phyloP scores from a whole-genome alignment of 768 basidiomycete species.

The Lactifluus volemus region DNA sequence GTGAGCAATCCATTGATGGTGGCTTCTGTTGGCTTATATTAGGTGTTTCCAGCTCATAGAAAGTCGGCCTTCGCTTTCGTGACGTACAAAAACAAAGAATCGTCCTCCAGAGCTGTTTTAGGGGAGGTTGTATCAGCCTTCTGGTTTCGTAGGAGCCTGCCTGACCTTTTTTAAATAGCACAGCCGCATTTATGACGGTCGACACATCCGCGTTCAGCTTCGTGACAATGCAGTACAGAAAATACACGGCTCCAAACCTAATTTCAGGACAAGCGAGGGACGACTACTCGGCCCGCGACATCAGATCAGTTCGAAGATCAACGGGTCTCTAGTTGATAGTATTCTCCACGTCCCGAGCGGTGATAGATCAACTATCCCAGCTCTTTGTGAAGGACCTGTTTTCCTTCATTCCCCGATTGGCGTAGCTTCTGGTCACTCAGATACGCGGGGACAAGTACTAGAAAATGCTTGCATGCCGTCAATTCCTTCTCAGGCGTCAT shows the following conservation, averaged over 20 bases:
- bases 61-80: constrained; percentile 74
- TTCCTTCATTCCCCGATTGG: neutral
- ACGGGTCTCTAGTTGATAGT: neutral
- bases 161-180: constrained; percentile 39
- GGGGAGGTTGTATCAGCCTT: constrained; percentile 42
- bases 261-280: constrained; percentile 1
- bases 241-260: constrained; percentile 26
- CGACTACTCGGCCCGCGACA: constrained; percentile 12
- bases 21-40: neutral
- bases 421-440: neutral
- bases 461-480: neutral
- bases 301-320: neutral
- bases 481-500: constrained; percentile 2
- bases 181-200: constrained; percentile 58
- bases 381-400: neutral
- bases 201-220: constrained; percentile 66
- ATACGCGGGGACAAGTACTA: neutral
- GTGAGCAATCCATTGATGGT: constrained; percentile 33
- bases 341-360: neutral
- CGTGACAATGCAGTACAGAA: constrained; percentile 54
- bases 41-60: constrained; percentile 40
- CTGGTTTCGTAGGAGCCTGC: neutral
- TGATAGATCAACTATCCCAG: neutral
- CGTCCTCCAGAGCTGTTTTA: constrained; percentile 56
- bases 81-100: constrained; percentile 53